Evolutionary conservation across 2,329 filamentous ascomycete species (phyloP).

Genomic region (Ophiocordyceps robertsii): DNA sequence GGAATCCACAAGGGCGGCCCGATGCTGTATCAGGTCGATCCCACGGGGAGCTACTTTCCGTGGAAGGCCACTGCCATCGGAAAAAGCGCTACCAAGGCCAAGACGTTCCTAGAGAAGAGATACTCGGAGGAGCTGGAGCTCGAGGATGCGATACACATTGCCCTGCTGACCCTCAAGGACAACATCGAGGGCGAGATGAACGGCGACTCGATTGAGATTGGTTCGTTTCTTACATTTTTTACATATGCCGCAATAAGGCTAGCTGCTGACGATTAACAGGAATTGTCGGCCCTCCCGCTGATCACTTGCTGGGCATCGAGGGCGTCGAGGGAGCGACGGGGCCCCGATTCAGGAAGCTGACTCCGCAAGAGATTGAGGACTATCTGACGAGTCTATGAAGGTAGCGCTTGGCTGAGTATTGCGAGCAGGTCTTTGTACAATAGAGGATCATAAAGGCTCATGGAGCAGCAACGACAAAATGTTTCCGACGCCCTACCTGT

Average conservation of each 20-base stretch:
- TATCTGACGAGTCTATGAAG: slow-evolving; percentile 93
- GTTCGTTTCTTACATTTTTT: slow-evolving; percentile 24
- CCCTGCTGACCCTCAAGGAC: slow-evolving; percentile 92
- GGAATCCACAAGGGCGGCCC: slow-evolving; percentile 92
- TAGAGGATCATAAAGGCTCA: slow-evolving; percentile 29
- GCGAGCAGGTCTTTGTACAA: slow-evolving; percentile 27
- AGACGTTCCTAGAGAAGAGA: slow-evolving; percentile 98
- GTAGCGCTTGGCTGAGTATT: slow-evolving; percentile 8
- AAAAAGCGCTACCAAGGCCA: slow-evolving; percentile 95
- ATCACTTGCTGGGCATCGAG: slow-evolving; percentile 84
- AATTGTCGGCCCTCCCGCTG: slow-evolving; percentile 87
- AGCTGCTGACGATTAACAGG: slow-evolving; percentile 37
- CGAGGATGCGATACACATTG: slow-evolving; percentile 97
- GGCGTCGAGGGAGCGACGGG: slow-evolving; percentile 75
- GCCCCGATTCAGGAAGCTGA: slow-evolving; percentile 86
- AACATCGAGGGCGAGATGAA: slow-evolving; percentile 99
- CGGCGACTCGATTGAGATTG: slow-evolving; percentile 95
- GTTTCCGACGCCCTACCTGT: too few relatives aligned
- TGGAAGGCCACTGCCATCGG: slow-evolving; percentile 99
- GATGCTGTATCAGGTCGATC: slow-evolving; percentile 97
- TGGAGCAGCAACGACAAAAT: slow-evolving; percentile 8
- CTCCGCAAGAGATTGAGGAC: slow-evolving; percentile 96
- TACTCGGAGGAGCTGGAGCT: slow-evolving; percentile 95
- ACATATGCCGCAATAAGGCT: neutral
- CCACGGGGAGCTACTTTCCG: slow-evolving; percentile 96